Evolutionary conservation across 352 stramenopile genomes (phyloP), one percentile per base, ranked within the genome.

Genomic region (Globisporangium cylindrosporum): DNA sequence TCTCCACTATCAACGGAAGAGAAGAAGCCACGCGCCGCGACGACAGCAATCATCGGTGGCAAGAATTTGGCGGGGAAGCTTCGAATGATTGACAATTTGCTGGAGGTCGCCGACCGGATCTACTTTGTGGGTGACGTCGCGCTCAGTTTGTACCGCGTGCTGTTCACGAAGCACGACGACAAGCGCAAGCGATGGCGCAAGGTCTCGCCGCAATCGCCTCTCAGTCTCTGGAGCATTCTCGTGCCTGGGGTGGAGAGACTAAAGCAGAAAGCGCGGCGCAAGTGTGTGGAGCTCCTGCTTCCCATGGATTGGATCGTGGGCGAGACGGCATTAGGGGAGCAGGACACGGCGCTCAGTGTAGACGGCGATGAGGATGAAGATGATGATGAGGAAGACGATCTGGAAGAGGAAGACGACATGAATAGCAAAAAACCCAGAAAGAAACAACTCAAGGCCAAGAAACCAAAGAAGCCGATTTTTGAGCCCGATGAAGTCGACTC

Each of bases 101-200:
- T 94, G 3, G 81, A 94, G 51, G 60, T 81, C 20, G 83, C 72
- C 0, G 62, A 86, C 6, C 62, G 69, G 34, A 80, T 94, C 46
- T 94, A 87, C 67, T 83, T 94, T 67, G 80, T 84, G 9, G 84
- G 84, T 18, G 81, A 90, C 55, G 56, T 93, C 9, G 86, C 83
- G 0, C 77, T 81, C 56, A 78, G 77, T 43, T 53, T 94, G 1
- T 87, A 79, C 51, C 77, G 83, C 32, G 76, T 91, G 49, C 48
- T 89, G 4, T 73, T 72, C 46, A 70, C 71, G 20, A 72, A 80
- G 62, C 34, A 69, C 24, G 29, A 46, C 3, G 62, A 69, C 8
- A 60, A 15, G 64, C 56, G 64, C 10, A 36, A 36, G 3, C 3
- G 12, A 49, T 70, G 65, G 65, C 29, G 34, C n/a, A 18, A 38